Percentiles rank a stretch among this genome's conserved stretches.
Evolutionary conservation across 805 yeast species (phyloP).

Genomic region (Spathaspora passalidarum): DNA sequence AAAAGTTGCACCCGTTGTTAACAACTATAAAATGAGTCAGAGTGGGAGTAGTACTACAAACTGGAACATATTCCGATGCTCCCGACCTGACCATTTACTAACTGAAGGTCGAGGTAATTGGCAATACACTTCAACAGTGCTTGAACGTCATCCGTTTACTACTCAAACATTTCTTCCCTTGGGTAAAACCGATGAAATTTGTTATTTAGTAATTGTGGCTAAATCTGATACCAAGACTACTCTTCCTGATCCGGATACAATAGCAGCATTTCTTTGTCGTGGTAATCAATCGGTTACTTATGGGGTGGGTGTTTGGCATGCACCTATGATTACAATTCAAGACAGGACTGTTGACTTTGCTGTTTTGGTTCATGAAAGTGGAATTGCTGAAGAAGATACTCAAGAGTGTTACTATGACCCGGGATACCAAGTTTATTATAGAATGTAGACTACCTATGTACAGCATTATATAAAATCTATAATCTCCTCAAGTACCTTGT

Average conservation of each 20-base stretch:
- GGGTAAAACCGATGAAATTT: conserved; percentile 56
- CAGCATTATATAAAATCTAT: conserved; percentile 32
- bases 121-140: conserved; percentile 49
- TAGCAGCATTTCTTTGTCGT: conserved; percentile 68
- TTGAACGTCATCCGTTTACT: conserved; percentile 86
- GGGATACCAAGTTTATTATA: conserved; percentile 41
- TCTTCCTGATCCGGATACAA: conserved; percentile 57
- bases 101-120: conserved; percentile 10
- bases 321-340: conserved; percentile 88
- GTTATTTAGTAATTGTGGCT: conserved; percentile 83
- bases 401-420: conserved; percentile 74
- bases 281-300: conserved; percentile 91
- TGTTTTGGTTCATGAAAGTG: conserved; percentile 85
- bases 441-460: conserved; percentile 2
- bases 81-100: conserved; percentile 67
- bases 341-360: conserved; percentile 67
- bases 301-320: conserved; percentile 88
- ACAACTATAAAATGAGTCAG: conserved; percentile 47
- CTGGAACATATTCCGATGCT: conserved; percentile 81
- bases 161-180: conserved; percentile 92
- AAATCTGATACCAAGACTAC: conserved; percentile 38
- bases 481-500: conserved; percentile 35
- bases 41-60: conserved; percentile 58
- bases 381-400: conserved; percentile 74
- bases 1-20: conserved; percentile 66